Evolutionary conservation across 495 filamentous ascomycete species (phyloP).

Genomic region (Aspergillus sclerotiicarbonarius): DNA sequence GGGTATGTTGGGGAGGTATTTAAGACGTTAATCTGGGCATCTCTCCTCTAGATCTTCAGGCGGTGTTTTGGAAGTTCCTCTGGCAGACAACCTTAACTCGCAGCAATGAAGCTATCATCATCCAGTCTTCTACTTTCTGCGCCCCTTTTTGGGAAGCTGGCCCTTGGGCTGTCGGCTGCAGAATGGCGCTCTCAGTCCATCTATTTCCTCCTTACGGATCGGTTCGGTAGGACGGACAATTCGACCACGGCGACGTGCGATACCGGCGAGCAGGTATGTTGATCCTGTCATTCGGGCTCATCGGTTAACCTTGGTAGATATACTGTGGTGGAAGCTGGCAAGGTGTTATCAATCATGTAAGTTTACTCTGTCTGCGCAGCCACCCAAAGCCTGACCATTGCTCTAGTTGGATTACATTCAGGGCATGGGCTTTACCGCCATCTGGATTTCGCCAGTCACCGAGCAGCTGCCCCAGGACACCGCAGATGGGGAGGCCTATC

Average conservation of each 20-base stretch:
- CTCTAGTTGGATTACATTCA: conserved; percentile 56
- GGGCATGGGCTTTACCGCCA: conserved; percentile 74
- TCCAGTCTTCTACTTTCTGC: background rate
- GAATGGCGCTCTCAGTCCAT: conserved; percentile 65
- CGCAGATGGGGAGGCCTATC: conserved; percentile 57
- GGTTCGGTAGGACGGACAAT: conserved; percentile 66
- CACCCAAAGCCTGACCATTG: background rate
- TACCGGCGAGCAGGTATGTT: conserved; percentile 35
- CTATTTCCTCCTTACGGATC: conserved; percentile 73
- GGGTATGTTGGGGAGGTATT: too few species aligned
- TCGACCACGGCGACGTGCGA: conserved; percentile 56
- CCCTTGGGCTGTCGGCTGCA: conserved; percentile 22
- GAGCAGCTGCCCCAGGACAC: conserved; percentile 55
- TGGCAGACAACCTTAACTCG: background rate
- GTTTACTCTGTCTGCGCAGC: conserved; percentile 4
- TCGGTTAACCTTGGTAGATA: conserved; percentile 14
- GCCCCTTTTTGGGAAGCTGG: background rate
- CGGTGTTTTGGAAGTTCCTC: too few species aligned
- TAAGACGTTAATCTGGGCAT: too few species aligned
- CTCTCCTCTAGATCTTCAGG: too few species aligned
- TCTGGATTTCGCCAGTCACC: conserved; percentile 81
- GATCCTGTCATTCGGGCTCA: background rate
- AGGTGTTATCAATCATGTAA: conserved; percentile 65
- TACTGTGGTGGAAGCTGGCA: conserved; percentile 78
- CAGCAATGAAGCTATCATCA: background rate